phyloP scores from a whole-genome alignment of 2,329 filamentous ascomycete species.

The Neurospora crassa region DNA sequence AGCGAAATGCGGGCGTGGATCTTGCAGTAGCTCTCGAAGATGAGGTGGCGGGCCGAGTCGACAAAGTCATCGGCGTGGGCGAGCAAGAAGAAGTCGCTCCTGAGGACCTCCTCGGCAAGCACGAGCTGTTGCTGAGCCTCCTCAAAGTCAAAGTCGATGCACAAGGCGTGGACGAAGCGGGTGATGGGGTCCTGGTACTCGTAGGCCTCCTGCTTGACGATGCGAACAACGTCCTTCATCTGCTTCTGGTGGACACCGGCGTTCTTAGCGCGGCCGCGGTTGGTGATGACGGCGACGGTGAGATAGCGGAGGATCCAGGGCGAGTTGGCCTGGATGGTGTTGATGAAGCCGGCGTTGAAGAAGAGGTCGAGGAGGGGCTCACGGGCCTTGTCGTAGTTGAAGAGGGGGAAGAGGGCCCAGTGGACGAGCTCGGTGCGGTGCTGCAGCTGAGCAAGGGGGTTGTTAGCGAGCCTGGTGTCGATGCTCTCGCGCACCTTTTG shows the following conservation, averaged over 20 bases:
- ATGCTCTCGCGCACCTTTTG: slow-evolving; percentile 86
- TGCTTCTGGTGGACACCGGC: slow-evolving; percentile 91
- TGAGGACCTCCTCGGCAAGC: slow-evolving; percentile 83
- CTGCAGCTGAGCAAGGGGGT: slow-evolving; percentile 87
- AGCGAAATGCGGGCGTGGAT: slow-evolving; percentile 99
- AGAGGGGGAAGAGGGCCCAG: slow-evolving; percentile 98
- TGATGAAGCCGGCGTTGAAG: slow-evolving; percentile 96
- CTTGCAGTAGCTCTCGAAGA: slow-evolving; percentile 99
- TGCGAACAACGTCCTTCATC: slow-evolving; percentile 91
- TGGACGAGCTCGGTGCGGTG: slow-evolving; percentile 96
- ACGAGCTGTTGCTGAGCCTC: slow-evolving; percentile 84
- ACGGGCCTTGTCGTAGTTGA: slow-evolving; percentile 89
- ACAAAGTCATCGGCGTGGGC: slow-evolving; percentile 81
- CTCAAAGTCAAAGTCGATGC: slow-evolving; percentile 94
- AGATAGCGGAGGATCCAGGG: slow-evolving; percentile 96
- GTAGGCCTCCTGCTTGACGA: slow-evolving; percentile 94
- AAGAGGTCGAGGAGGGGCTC: slow-evolving; percentile 91
- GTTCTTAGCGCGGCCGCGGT: slow-evolving; percentile 73
- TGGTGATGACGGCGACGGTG: slow-evolving; percentile 88
- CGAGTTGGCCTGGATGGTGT: slow-evolving; percentile 97
- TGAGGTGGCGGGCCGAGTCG: slow-evolving; percentile 87
- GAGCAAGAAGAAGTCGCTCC: slow-evolving; percentile 90
- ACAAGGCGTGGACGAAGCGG: slow-evolving; percentile 91
- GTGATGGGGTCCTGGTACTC: slow-evolving; percentile 96
- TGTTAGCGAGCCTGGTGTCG: slow-evolving; percentile 91